Base-by-base conservation (phyloP, 2,329 filamentous ascomycete species). In the Paecilomyces sp. region DNA sequence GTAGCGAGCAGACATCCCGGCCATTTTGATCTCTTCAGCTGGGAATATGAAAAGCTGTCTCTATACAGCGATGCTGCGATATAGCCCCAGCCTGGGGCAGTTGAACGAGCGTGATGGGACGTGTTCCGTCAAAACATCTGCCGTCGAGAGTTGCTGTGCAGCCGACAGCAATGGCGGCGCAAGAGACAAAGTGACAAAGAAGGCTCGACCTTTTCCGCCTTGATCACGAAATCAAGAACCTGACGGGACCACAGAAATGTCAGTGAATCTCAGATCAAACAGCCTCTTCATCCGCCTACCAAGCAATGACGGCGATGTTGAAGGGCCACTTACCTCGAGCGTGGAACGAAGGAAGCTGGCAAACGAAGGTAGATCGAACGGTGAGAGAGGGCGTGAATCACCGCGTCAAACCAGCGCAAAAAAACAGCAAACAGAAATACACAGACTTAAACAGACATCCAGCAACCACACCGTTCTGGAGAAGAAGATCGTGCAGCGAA, bases 1-100 rank as follows among this genome's bases (percentile, higher is more conserved):
- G 74, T 83, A 82, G 66, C 85, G 84, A 65, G 83, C 84, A 62
- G 84, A 83, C 81, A 86, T 85, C 31, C 50, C 57, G 15, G 31
- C 41, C 50, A 41, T 34, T 28, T 54, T 47, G 18, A 30, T 58
- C 47, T 51, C 8, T 22, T 22, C 50, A 24, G 24, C 30, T 33
- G 25, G 31, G 12, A 22, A 22, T 25, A 13, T 13, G 24, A 53
- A 25, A 53, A 53, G 11, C 51, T n/a, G 15, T 22, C 22, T 47
- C 41, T 47, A 18, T 47, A 8, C 41, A 47, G 41, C 7, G 24
- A 25, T 53, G 15, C 51, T 15, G 51, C 11, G 24, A 25, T 53
- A 53, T 30, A 13, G 6, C 51, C 51, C 51, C 22, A 30, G 15
- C 25, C 25, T 7, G 13, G 51, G 51, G 24, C 12, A 25, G 22